These are phyloP conservation scores for Erucastrum elatum DNA, from an alignment of 345 rosid species.

Conservation along the genomic window DNA sequence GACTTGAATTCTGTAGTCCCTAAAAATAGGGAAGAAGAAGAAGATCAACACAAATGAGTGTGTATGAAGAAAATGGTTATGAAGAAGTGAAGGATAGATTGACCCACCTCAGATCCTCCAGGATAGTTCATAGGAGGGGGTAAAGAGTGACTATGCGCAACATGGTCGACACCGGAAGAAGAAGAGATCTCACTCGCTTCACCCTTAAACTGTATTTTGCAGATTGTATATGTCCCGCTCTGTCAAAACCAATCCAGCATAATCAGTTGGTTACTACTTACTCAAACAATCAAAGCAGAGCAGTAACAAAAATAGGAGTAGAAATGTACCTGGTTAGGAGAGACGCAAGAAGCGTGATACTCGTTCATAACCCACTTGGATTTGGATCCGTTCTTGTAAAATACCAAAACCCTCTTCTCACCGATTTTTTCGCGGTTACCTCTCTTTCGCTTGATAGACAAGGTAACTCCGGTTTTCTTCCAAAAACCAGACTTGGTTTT, in stretches of 20 bases:
- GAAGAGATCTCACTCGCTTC: constrained; percentile 1
- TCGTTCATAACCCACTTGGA: constrained; percentile 46
- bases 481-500: constrained; percentile 48
- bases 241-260: neutral
- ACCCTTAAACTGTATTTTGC: constrained; percentile 41
- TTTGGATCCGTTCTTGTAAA: constrained; percentile 21
- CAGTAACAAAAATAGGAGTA: too few relatives aligned
- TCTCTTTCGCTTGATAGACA: constrained; percentile 13
- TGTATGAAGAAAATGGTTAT: neutral
- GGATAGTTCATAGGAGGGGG: neutral
- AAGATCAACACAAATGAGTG: neutral
- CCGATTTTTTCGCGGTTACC: constrained; percentile 35
- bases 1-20: neutral
- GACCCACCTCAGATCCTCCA: constrained; percentile 10
- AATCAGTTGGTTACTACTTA: neutral
- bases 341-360: neutral
- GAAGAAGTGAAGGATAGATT: neutral
- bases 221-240: constrained; percentile 35
- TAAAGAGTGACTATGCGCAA: neutral
- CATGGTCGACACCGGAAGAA: neutral
- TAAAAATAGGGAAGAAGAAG: neutral
- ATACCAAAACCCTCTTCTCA: constrained; percentile 46
- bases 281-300: too few relatives aligned
- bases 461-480: constrained; percentile 51
- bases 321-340: neutral